Evolutionary conservation across 352 stramenopile species (phyloP).

Genomic region (Phytophthora constricta): DNA sequence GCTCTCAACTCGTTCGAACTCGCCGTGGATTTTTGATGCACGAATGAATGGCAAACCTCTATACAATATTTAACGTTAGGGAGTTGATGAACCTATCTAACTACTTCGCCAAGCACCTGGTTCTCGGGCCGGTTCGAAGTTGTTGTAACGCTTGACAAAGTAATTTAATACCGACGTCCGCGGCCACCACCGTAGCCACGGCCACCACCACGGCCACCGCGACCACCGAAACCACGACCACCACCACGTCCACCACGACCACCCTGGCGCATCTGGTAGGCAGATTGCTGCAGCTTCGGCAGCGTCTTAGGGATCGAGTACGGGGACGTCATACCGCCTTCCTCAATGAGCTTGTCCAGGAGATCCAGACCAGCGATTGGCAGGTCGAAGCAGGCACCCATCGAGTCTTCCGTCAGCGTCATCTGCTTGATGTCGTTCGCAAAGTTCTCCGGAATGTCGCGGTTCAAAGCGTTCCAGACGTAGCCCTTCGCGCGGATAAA

Average conservation of each 20-base stretch:
- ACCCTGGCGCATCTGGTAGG: slow-evolving; percentile 53
- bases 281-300: slow-evolving; percentile 77
- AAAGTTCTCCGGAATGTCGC: slow-evolving; percentile 79
- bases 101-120: slow-evolving; percentile 25
- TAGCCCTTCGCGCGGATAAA: slow-evolving; percentile 89
- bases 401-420: slow-evolving; percentile 87
- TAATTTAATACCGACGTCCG: slow-evolving; percentile 40
- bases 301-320: slow-evolving; percentile 85
- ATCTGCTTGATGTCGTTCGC: slow-evolving; percentile 90
- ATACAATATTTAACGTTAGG: slow-evolving; percentile 50
- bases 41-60: slow-evolving; percentile 45
- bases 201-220: slow-evolving; percentile 42
- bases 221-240: slow-evolving; percentile 43
- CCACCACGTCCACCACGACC: slow-evolving; percentile 48
- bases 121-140: slow-evolving; percentile 13
- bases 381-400: slow-evolving; percentile 93
- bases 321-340: slow-evolving; percentile 55
- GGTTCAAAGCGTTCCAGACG: slow-evolving; percentile 93
- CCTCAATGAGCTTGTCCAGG: slow-evolving; percentile 83
- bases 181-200: slow-evolving; percentile 38
- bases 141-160: slow-evolving; percentile 7
- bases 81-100: slow-evolving; percentile 38
- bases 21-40: no score
- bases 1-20: no score
- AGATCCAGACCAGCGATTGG: slow-evolving; percentile 63